Evolutionary conservation across 2,329 filamentous ascomycete genomes (phyloP).

Genomic region (Xylariomycetidae sp.): DNA sequence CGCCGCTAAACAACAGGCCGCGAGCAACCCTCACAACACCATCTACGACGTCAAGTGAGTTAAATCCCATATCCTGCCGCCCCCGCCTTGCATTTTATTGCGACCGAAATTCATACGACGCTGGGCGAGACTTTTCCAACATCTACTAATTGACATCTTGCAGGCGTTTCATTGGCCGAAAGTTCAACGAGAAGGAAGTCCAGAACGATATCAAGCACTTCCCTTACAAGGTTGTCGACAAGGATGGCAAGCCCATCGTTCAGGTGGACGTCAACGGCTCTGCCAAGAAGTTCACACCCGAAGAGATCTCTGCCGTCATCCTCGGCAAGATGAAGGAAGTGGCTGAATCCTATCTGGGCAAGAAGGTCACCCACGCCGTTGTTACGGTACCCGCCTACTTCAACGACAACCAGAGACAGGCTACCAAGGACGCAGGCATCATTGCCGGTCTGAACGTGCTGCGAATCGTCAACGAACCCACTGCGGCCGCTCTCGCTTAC

Average conservation of each 20-base stretch:
- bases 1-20: constrained; percentile 93
- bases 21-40: constrained; percentile 70
- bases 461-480: constrained; percentile 95
- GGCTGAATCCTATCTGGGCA: constrained; percentile 72
- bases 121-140: too few species aligned
- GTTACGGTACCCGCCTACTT: constrained; percentile 97
- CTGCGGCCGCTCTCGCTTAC: constrained; percentile 91
- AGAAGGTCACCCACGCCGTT: constrained; percentile 82
- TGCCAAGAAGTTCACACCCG: constrained; percentile 71
- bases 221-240: constrained; percentile 89
- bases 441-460: constrained; percentile 94
- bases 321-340: constrained; percentile 82
- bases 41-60: constrained; percentile 81
- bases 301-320: constrained; percentile 78
- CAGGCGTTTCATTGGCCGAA: constrained; percentile 81
- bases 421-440: constrained; percentile 88
- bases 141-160: constrained; percentile 5
- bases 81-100: neutral
- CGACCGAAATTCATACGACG: constrained; percentile 14
- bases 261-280: constrained; percentile 64
- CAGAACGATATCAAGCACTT: constrained; percentile 97
- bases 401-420: constrained; percentile 96
- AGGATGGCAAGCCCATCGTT: constrained; percentile 85
- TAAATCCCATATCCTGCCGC: too few species aligned
- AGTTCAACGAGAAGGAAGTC: constrained; percentile 78